Base-by-base conservation (phyloP, 345 rosid genomes). In the Abelmoschus esculentus region DNA sequence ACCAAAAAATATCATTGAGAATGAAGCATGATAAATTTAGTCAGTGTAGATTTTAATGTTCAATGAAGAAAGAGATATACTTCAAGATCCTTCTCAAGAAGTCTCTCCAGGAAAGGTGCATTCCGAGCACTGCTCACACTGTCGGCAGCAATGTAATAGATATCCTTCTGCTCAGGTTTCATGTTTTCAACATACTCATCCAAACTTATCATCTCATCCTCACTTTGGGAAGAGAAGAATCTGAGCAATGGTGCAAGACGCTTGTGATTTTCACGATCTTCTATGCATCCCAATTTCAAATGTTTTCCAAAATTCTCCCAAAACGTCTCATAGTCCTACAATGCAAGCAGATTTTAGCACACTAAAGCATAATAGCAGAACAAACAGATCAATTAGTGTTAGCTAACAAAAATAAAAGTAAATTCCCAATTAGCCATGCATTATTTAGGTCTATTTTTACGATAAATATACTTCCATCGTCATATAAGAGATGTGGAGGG, bases 261-360 rank as follows among this genome's bases (percentile, higher is more conserved):
- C 88, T 95, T 95, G 78, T 95, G 98, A 77, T 95, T 95, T 67
- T 95, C 99, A 18, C 96, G 96, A 74, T 95, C 99, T 71, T 95
- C 99, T 42, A 95, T 79, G 83, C 99, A 95, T 6, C 99, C 99
- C 69, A 95, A 50, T 82, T 95, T 95, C 80, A 95, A 49, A 69
- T 83, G 74, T 80, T 91, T 95, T 66, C 99, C 96, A 75, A 73
- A 95, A 78, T 88, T 90, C 5, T 95, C 98, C 99, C 98, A 95
- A 75, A 91, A 95, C 70, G 80, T 88, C 78, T 90, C 96, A 81
- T 95, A 95, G 76, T 95, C 99, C 99, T 95, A 73, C 72, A 82
- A 73, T 61, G 58, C 36, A 64, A 74, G 29, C 15, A 59, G 28
- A 28, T 69, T 19, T 58, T 13, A 68, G 70, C 26, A 56, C 2